Base-by-base conservation (phyloP, 2,329 filamentous ascomycete species). In the Venturia asperata region DNA sequence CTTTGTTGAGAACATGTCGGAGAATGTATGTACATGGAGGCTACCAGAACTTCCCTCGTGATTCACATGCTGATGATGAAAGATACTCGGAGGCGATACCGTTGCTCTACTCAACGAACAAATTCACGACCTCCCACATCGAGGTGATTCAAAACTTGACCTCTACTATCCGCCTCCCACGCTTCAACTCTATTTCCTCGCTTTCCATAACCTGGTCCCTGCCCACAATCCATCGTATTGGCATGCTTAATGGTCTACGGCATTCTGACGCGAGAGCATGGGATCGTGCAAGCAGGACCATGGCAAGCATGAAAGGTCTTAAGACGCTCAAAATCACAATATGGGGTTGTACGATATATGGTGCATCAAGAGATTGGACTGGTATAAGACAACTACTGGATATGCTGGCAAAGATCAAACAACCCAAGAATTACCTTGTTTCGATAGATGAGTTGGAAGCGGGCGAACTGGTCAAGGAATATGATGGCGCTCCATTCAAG, bases 61-160 rank as follows among this genome's bases (percentile, higher is more conserved):
- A 19, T 62, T 15, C 5, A 9, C 15, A 15, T 62, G 63, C 45
- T 42, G 21, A 37, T 55, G 49, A 24, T 17, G 49, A 34, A 34
- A 64, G 64, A 30, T 65, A 65, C n/a, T 43, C 64, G 19, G 64
- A 65, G 41, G 55, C 64, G 11, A 62, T 65, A 42, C 42, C 52
- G 11, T 9, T 56, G 39, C 55, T 65, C 21, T 65, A 65, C 27
- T 64, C 30, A 10, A 45, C 39, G 30, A 65, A 65, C 27, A 61
- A 55, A 24, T 65, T 65, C 42, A 37, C 39, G 15, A 39, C 52
- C 37, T 30, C 55, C 17, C 42, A 43, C 24, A 47, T 52, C 52
- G 41, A 61, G 21, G 52, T 55, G 3, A 17, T 65, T 11, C 64
- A 30, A 34, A 24, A 56, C 34, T 37, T 65, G 15, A 58, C 64